Percentiles rank a stretch among this genome's conserved stretches.
These are phyloP conservation scores for Emmonsia crescens DNA, from an alignment of 2,329 filamentous ascomycete genomes.

Conservation along the genomic window DNA sequence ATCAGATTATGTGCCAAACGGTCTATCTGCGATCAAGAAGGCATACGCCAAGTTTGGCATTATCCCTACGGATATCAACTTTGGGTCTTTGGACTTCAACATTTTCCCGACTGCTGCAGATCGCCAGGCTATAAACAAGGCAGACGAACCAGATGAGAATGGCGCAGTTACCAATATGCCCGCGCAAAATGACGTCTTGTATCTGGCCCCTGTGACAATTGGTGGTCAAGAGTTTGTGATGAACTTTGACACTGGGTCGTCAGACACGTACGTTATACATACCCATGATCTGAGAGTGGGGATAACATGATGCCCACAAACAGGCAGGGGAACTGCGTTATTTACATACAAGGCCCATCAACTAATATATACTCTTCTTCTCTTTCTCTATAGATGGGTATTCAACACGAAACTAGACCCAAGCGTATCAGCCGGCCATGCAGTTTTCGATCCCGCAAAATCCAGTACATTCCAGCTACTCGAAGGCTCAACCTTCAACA, in stretches of 20 bases:
- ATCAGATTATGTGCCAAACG: constrained; percentile 46
- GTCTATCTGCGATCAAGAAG: constrained; percentile 52
- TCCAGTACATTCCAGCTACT: constrained; percentile 42
- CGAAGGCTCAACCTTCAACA: constrained; percentile 45
- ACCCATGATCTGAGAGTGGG: too few relatives aligned
- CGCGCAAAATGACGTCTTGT: constrained; percentile 56
- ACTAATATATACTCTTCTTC: constrained; percentile 1
- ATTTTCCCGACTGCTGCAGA: constrained; percentile 18
- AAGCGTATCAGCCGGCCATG: constrained; percentile 40
- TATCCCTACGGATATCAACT: constrained; percentile 32
- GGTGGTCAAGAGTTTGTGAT: constrained; percentile 58
- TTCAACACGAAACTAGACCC: constrained; percentile 51
- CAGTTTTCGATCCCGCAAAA: constrained; percentile 43
- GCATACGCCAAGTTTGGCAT: constrained; percentile 59
- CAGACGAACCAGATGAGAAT: constrained; percentile 24
- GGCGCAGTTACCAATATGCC: constrained; percentile 56
- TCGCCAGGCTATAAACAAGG: constrained; percentile 19
- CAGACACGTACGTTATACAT: constrained; percentile 51
- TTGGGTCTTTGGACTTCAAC: constrained; percentile 27
- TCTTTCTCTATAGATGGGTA: constrained; percentile 45
- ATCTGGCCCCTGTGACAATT: constrained; percentile 57
- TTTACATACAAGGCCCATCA: neutral
- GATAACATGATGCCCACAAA: neutral
- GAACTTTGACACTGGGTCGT: constrained; percentile 66
- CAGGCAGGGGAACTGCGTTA: neutral